phyloP scores from a whole-genome alignment of 116 monocot genomes.

The Trichopus zeylanicus region DNA sequence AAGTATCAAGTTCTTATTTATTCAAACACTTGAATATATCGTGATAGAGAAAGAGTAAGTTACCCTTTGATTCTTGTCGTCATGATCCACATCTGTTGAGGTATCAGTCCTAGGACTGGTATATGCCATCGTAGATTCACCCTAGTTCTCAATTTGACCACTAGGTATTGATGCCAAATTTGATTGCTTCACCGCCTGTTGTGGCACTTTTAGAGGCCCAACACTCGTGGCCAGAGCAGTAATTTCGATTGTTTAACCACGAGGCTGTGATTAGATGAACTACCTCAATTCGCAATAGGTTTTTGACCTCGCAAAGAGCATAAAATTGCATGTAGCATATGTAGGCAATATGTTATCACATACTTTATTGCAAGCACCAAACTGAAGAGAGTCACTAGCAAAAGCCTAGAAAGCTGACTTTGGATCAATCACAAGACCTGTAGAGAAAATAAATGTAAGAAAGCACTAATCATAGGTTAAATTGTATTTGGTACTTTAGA shows the following conservation, averaged over 20 bases:
- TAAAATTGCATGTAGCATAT: background rate
- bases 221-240: conserved; percentile 15
- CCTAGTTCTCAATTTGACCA: conserved; percentile 46
- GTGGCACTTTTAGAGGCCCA: conserved; percentile 16
- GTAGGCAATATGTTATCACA: background rate
- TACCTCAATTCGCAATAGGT: background rate
- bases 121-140: conserved; percentile 69
- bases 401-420: conserved; percentile 11
- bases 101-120: conserved; percentile 82
- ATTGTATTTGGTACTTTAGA: background rate
- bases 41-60: conserved; percentile 4
- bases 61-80: conserved; percentile 78
- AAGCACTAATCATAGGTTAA: background rate
- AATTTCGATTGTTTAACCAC: conserved; percentile 24
- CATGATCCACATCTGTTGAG: conserved; percentile 91
- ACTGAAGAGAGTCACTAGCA: conserved; percentile 29
- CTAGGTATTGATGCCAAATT: conserved; percentile 19
- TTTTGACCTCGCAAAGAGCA: background rate
- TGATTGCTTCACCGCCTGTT: conserved; percentile 13
- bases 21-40: background rate
- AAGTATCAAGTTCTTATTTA: background rate
- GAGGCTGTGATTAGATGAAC: conserved; percentile 13
- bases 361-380: conserved; percentile 20
- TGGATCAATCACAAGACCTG: conserved; percentile 28
- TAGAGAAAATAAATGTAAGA: background rate